Evolutionary conservation across 768 basidiomycete species (phyloP).

Genomic region (Termitomyces heimii): DNA sequence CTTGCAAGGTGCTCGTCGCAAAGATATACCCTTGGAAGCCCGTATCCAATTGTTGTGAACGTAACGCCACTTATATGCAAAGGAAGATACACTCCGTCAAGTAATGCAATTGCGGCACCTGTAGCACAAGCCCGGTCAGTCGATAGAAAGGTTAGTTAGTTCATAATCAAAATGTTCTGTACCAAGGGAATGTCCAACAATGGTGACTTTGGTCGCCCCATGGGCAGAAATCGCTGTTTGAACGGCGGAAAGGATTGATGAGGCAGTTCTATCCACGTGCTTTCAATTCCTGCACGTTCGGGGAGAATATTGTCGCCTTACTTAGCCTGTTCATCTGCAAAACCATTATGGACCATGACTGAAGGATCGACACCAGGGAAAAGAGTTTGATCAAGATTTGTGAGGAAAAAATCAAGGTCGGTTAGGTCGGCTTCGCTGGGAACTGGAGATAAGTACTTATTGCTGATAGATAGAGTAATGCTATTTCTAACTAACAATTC

Average conservation of each 20-base stretch:
- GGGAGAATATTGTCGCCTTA: neutral
- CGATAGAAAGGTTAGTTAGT: neutral
- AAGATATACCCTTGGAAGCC: slow-evolving; percentile 15
- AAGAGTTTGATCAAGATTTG: slow-evolving; percentile 12
- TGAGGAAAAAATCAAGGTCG: slow-evolving; percentile 15
- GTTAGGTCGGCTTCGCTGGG: slow-evolving; percentile 22
- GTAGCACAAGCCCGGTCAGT: neutral
- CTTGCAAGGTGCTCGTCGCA: neutral
- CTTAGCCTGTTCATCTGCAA: slow-evolving; percentile 14
- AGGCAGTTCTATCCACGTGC: slow-evolving; percentile 17
- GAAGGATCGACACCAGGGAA: slow-evolving; percentile 19
- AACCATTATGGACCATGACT: slow-evolving; percentile 20
- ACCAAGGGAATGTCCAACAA: slow-evolving; percentile 36
- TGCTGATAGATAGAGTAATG: neutral
- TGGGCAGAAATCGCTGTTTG: slow-evolving; percentile 16
- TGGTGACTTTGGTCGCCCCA: slow-evolving; percentile 17
- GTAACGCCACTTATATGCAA: slow-evolving; percentile 23
- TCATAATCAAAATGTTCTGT: neutral
- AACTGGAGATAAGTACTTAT: neutral
- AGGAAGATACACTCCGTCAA: slow-evolving; percentile 34
- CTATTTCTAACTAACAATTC: slow-evolving; percentile 24
- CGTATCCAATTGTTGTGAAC: slow-evolving; percentile 14
- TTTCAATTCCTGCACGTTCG: too few relatives aligned
- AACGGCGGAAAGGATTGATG: slow-evolving; percentile 22
- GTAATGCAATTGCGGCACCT: slow-evolving; percentile 34